Evolutionary conservation across 176 grass and related monocot species (phyloP).

Genomic region (Eragrostis curvula): DNA sequence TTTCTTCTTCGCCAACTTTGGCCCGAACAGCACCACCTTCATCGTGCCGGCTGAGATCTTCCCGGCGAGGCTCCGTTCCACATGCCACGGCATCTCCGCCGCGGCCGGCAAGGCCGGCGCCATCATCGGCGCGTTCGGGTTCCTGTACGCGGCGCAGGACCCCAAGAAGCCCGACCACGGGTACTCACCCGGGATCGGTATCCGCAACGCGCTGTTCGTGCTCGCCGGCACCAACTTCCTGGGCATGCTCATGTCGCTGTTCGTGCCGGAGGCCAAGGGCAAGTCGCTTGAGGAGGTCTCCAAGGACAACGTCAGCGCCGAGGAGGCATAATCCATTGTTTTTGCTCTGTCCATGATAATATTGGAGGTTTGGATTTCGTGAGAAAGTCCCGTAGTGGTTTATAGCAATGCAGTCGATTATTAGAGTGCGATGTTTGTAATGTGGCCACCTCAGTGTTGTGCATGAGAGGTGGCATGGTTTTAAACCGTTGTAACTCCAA

Average conservation of each 20-base stretch:
- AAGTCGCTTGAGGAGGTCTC: constrained; percentile 13
- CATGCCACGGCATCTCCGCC: constrained; percentile 62
- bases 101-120: constrained; percentile 52
- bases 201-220: constrained; percentile 27
- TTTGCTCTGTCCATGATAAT: too few relatives aligned
- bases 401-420: too few relatives aligned
- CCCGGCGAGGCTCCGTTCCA: constrained; percentile 52
- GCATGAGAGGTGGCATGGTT: too few relatives aligned
- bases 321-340: background rate
- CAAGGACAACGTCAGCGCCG: background rate
- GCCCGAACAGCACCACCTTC: constrained; percentile 72
- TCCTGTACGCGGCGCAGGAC: constrained; percentile 52
- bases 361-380: too few relatives aligned
- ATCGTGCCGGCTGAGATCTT: constrained; percentile 69
- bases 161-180: constrained; percentile 3
- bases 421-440: too few relatives aligned
- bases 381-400: too few relatives aligned
- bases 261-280: constrained; percentile 14
- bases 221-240: constrained; percentile 15
- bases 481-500: too few relatives aligned
- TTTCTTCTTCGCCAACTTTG: constrained; percentile 83
- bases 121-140: constrained; percentile 53
- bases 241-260: background rate
- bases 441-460: too few relatives aligned
- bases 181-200: constrained; percentile 4